Conservation (phyloP, 202 grass and related monocot species). For the Zoysia matrella region DNA sequence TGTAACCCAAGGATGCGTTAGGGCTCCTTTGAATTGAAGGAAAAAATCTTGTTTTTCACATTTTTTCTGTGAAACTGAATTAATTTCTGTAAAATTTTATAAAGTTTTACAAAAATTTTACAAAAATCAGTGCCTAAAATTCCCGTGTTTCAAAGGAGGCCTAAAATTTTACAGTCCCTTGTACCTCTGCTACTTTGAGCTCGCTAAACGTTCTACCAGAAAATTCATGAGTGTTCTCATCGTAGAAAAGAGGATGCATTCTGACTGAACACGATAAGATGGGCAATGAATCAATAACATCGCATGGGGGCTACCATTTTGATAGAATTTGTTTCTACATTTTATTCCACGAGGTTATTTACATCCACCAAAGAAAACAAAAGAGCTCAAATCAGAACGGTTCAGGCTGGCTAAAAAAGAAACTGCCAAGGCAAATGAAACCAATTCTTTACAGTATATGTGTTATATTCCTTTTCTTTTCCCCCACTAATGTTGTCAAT, state of each 20-base stretch:
- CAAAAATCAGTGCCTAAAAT: no score
- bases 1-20: background rate
- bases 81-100: no score
- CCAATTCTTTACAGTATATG: constrained; percentile 62
- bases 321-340: constrained; percentile 30
- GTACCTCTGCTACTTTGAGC: background rate
- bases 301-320: constrained; percentile 21
- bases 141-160: no score
- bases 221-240: no score
- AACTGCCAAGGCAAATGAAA: constrained; percentile 38
- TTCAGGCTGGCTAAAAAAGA: constrained; percentile 37
- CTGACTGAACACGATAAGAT: background rate
- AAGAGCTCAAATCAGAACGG: constrained; percentile 22
- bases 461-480: constrained; percentile 20
- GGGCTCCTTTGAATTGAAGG: no score
- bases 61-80: no score
- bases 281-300: constrained; percentile 9
- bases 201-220: background rate
- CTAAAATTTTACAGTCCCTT: background rate
- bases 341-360: constrained; percentile 49
- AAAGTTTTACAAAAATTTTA: no score
- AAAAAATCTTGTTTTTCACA: no score
- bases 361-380: constrained; percentile 50
- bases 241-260: background rate
- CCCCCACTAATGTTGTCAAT: constrained; percentile 24